These are phyloP conservation scores for Babesia gibsoni DNA, from an alignment of 169 alveolate species.

Conservation along the genomic window DNA sequence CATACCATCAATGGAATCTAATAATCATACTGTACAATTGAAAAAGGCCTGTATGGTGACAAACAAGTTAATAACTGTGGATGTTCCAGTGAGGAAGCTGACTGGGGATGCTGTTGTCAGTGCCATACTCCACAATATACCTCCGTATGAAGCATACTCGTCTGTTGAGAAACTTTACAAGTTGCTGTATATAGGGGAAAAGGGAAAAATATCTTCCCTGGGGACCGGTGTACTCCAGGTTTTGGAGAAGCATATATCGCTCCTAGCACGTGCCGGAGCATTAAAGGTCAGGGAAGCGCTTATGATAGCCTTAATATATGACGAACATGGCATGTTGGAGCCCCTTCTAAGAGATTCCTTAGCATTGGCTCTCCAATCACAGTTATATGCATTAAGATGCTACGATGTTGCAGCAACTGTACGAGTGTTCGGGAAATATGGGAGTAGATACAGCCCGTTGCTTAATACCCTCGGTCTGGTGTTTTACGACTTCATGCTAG, in stretches of 20 bases:
- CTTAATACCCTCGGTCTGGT: slow-evolving; percentile 48
- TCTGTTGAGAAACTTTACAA: slow-evolving; percentile 2
- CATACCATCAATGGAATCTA: not conserved
- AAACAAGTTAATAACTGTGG: slow-evolving; percentile 12
- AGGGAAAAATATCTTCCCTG: not conserved
- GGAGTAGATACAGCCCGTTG: slow-evolving; percentile 21
- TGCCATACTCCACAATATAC: not conserved
- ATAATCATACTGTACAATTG: not conserved
- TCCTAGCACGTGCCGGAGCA: not conserved
- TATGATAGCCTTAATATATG: slow-evolving; percentile 28
- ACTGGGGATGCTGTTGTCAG: slow-evolving; percentile 15
- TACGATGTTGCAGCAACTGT: slow-evolving; percentile 41
- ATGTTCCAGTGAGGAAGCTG: slow-evolving; percentile 17
- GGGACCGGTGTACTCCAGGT: not conserved
- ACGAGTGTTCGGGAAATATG: slow-evolving; percentile 18
- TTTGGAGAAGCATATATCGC: not conserved
- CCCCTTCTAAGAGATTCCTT: slow-evolving; percentile 31
- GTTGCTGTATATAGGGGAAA: not conserved
- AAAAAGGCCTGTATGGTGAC: slow-evolving; percentile 41
- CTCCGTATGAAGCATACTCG: not conserved
- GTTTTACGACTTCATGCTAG: slow-evolving; percentile 55
- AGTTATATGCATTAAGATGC: slow-evolving; percentile 41
- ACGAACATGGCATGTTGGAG: not conserved
- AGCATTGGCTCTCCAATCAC: slow-evolving; percentile 2
- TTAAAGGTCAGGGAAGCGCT: slow-evolving; percentile 20